Evolutionary conservation across 805 yeast genomes (phyloP), one percentile per base, ranked within the genome.

Genomic region (Metschnikowia baotianmanensis): DNA sequence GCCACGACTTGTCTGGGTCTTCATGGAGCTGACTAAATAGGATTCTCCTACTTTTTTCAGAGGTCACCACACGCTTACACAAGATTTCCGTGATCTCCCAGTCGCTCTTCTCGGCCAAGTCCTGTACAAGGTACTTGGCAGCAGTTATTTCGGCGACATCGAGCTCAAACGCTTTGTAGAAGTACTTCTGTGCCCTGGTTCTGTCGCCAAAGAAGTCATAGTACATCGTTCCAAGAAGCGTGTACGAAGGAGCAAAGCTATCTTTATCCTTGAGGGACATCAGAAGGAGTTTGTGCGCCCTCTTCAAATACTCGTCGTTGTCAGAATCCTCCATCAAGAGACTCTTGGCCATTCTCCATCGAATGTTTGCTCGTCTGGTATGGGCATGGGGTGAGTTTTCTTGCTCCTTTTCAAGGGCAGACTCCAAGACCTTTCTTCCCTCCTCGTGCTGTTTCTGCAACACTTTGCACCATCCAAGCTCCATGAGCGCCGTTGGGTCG

Each of bases 81-180:
- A 91, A 68, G 4, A 83, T 71, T 42, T 86, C 86, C 1, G 91
- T 96, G 31, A 85, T 71, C 12, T 77, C 84, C 99, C 99, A 93
- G 47, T 90, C 93, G 31, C 75, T 67, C 12, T 70, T 66, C 3
- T 67, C 64, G 2, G 96, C 72, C 51, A 88, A 82, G n/a, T 79
- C 81, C 19, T 75, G 72, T 4, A 87, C 86, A 42, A 93, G 71
- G 45, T 77, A 76, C 50, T 74, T 72, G 0, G 96, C 95, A 1
- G 99, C 86, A 1, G 62, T 65, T 7, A 84, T 63, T 55, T 93
- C 95, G 11, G 83, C 77, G 0, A 82, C 74, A 59, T 89, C 93
- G 22, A 91, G 63, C 54, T 91, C 97, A 57, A 91, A 86, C 0
- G 98, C 96, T 54, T 82, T 86, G 58, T 83, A 80, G 58, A 83